phyloP scores from a whole-genome alignment of 139 green algal genomes.

The Mesotaenium endlicherianum region DNA sequence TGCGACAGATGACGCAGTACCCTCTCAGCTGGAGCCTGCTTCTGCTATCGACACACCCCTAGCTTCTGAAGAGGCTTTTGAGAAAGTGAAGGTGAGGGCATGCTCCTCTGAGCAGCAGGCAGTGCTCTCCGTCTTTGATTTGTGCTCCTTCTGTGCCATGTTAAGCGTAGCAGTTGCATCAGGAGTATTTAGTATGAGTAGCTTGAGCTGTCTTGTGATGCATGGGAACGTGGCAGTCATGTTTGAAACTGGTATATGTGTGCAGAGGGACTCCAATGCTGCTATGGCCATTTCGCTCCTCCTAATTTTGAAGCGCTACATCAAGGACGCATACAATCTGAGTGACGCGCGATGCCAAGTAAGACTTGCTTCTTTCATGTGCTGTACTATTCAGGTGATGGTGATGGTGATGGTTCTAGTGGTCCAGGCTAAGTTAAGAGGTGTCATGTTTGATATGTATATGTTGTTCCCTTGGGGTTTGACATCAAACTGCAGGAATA shows the following conservation, averaged over 20 bases:
- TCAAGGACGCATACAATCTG: slow-evolving; percentile 31
- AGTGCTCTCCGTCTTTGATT: background rate
- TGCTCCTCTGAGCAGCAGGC: background rate
- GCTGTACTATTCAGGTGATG: background rate
- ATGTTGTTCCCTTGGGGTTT: background rate
- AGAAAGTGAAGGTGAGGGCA: slow-evolving; percentile 3
- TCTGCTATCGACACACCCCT: background rate
- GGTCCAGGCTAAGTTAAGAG: background rate
- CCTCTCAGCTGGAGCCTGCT: background rate
- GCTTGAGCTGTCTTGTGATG: background rate
- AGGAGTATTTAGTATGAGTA: background rate
- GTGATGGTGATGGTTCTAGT: background rate
- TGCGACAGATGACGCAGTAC: background rate
- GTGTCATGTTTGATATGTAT: background rate
- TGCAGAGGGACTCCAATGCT: slow-evolving; percentile 14
- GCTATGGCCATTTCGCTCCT: slow-evolving; percentile 31
- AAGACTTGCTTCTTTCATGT: background rate
- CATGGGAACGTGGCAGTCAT: background rate
- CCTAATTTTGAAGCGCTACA: slow-evolving; percentile 38
- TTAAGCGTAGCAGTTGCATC: background rate
- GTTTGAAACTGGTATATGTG: background rate
- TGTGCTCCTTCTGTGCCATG: background rate
- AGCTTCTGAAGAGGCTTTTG: background rate
- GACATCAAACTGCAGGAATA: background rate
- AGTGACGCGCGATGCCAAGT: slow-evolving; percentile 35